Conservation (phyloP, 257 asterid genomes). For the Gentiana dahurica region DNA sequence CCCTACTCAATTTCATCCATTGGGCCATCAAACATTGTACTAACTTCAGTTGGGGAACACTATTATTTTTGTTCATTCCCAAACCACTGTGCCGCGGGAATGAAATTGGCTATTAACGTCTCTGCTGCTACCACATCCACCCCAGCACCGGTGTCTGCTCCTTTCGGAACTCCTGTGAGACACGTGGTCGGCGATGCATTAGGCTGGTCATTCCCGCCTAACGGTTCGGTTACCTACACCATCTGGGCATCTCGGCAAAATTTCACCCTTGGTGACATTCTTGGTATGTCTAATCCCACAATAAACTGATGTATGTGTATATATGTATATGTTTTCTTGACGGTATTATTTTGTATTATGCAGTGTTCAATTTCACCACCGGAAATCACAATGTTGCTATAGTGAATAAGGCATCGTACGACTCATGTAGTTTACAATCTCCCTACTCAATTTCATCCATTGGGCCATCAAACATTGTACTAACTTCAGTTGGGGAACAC, state of each 20-base stretch:
- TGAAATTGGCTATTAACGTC: constrained; percentile 30
- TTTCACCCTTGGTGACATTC: constrained; percentile 28
- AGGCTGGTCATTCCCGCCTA: constrained; percentile 31
- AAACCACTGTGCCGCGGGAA: constrained; percentile 32
- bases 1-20: constrained; percentile 16
- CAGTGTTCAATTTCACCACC: constrained; percentile 10
- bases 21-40: constrained; percentile 36
- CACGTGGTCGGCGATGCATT: constrained; percentile 23
- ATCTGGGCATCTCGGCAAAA: constrained; percentile 31
- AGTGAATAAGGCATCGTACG: constrained; percentile 34
- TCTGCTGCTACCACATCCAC: constrained; percentile 19
- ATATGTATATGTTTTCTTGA: too few relatives aligned
- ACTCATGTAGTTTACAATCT: constrained; percentile 24
- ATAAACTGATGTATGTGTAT: too few relatives aligned
- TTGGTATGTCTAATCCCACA: constrained; percentile 15
- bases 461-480: constrained; percentile 35
- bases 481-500: constrained; percentile 27
- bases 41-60: constrained; percentile 27
- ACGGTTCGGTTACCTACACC: constrained; percentile 15
- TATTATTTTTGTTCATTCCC: constrained; percentile 38
- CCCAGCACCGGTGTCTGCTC: constrained; percentile 17
- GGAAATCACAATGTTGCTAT: constrained; percentile 25
- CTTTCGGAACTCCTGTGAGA: constrained; percentile 15
- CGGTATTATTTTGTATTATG: background rate
- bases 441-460: constrained; percentile 15